Evolutionary conservation across 805 yeast species (phyloP).

Genomic region (Lipomyces yamanashiensis): DNA sequence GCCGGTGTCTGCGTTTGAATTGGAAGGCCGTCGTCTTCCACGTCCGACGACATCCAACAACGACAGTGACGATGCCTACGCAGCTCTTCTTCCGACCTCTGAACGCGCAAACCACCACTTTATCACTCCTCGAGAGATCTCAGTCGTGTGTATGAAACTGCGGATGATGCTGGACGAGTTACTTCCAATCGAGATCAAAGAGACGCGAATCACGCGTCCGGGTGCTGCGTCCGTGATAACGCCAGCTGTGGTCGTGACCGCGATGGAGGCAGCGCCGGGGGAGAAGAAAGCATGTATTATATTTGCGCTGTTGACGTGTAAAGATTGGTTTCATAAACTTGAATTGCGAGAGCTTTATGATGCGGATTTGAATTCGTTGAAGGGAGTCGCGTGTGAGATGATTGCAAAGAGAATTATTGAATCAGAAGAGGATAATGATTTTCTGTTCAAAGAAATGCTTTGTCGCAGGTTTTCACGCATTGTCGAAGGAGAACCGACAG

Average conservation of each 20-base stretch:
- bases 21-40: constrained; percentile 17
- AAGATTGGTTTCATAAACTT: constrained; percentile 74
- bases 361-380: constrained; percentile 61
- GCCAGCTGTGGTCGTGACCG: constrained; percentile 61
- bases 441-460: constrained; percentile 66
- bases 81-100: constrained; percentile 22
- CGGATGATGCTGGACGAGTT: constrained; percentile 73
- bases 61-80: constrained; percentile 5
- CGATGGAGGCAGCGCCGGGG: constrained; percentile 80
- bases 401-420: constrained; percentile 75
- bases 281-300: constrained; percentile 66
- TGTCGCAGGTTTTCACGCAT: constrained; percentile 74
- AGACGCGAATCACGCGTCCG: constrained; percentile 55
- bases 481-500: constrained; percentile 58
- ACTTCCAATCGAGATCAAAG: constrained; percentile 67
- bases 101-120: constrained; percentile 49
- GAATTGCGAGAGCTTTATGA: constrained; percentile 66
- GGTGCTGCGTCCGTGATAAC: constrained; percentile 63
- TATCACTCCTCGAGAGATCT: constrained; percentile 68
- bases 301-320: constrained; percentile 74
- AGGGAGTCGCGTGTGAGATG: constrained; percentile 73
- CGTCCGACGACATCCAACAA: constrained; percentile 3
- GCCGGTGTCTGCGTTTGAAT: constrained; percentile 31
- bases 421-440: constrained; percentile 49
- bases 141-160: constrained; percentile 65